Base-by-base conservation (phyloP, 805 yeast species). In the Nakazawaea siamensis region DNA sequence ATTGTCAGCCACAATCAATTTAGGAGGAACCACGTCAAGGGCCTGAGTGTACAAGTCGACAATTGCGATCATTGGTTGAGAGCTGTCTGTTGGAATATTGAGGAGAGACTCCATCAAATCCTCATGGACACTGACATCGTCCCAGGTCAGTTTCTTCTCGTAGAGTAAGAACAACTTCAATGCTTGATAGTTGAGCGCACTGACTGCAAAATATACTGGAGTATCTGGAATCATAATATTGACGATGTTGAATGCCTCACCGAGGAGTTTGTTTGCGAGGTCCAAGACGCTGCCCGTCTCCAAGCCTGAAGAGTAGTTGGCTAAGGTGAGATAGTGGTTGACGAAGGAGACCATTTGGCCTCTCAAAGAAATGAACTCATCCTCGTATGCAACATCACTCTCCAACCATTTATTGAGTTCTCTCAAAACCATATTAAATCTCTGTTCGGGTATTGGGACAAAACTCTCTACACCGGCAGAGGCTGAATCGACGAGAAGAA, bases 341-440 rank as follows among this genome's bases (percentile, higher is more conserved):
- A 47, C 60, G 32, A 80, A 65, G 18, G 62, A 64, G 12, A 76
- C 51, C 17, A 81, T 47, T 20, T 65, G 70, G 15, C 73, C 51
- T 49, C 90, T 64, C 19, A 75, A 51, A 4, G 61, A 51, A 13
- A 60, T 46, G 41, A 81, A 84, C 5, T 58, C 66, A 0, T 58
- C 54, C 14, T 77, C 85, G 50, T 72, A 80, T 1, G 80, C 73
- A 33, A 67, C 45, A 15, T 74, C 85, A 12, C 77, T 65, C 17
- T 76, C 81, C 16, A 79, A 44, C 84, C 88, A 80, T 14, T 55
- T 56, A 4, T 54, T 48, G 1, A 86, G 43, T 4, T 70, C 66
- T 27, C 62, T 68, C 14, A 83, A 41, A 7, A 80, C 55, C 84
- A 81, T 73, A 28, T 64, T 68, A 26, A 80, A 58, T 44, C 92